Base-by-base conservation (phyloP, 495 filamentous ascomycete species). In the Penicillium ucsense region DNA sequence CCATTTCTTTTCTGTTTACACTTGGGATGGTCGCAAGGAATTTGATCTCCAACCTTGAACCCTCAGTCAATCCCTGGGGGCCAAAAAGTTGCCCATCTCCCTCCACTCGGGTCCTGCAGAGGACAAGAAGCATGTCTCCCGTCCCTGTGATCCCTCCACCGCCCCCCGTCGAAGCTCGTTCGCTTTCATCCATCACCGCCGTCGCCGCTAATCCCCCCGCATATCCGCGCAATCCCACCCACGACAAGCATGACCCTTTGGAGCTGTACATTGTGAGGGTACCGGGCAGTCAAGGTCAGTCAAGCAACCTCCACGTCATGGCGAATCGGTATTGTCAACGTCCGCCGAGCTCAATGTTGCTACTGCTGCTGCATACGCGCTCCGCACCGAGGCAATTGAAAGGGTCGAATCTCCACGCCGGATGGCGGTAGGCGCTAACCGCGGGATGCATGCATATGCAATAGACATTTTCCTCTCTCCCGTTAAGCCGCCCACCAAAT, bases 401-500 rank as follows among this genome's bases (percentile, higher is more conserved):
- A 20, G 20, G 20, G 20, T 20, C 20, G 20, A 20, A 20, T 20
- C 20, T 20, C 20, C 20, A 20, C 20, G 20, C 20, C 20, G 20
- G 20, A 20, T 20, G 20, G 20, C 20, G 49, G 51, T 53, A 54
- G 53, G 36, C 46, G 38, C 55, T 59, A 42, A 58, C 47, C 46
- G 31, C 12, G 30, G 36, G 39, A 41, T 20, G 46, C 35, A 48
- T 39, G 27, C 33, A 8, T 39, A 32, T 30, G 12, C 3, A 27
- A 50, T 40, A 94, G 92, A 97, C 75, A 77, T 97, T 38, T 92
- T 98, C 48, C 78, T 97, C n/a, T 90, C 91, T 6, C 85, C 92
- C 1, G 69, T 94, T 20, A 90, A 91, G 64, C 92, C 92, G 11
- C 80, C 85, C 11, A 72, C 82, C 11, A 92, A 91, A 62, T 67